A percentile compares a stretch with the other conserved stretches of the same genome.
Conservation (phyloP, 257 asterid species). For the Solanum megistacrolobum region DNA sequence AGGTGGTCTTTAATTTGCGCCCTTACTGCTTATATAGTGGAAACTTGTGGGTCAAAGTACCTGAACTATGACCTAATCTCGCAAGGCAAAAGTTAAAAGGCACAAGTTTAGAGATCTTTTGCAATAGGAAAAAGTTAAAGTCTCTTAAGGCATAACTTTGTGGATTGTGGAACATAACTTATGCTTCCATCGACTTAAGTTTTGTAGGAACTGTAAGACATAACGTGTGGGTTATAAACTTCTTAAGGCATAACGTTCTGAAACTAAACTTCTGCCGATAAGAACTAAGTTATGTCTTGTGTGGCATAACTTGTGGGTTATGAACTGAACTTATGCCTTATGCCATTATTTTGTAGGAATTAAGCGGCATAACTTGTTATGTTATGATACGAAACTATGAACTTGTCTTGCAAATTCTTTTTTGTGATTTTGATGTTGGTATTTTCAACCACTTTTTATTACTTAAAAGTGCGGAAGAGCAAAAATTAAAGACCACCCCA, state of each 20-base stretch:
- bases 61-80: not conserved
- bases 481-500: not conserved
- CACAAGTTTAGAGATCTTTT: not conserved
- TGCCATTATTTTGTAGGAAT: not conserved
- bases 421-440: not conserved
- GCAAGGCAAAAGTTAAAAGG: not conserved
- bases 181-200: not conserved
- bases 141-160: not conserved
- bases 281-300: not conserved
- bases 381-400: not conserved
- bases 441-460: no score
- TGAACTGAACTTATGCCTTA: not conserved
- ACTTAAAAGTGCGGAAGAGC: not conserved
- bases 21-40: not conserved
- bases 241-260: not conserved
- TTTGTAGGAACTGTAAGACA: not conserved
- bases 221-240: not conserved
- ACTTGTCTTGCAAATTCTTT: not conserved
- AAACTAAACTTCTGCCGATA: not conserved
- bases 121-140: not conserved
- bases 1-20: not conserved
- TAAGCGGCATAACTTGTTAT: not conserved
- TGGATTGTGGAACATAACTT: no score
- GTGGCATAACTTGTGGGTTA: not conserved
- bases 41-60: not conserved